Conservation (phyloP, 2,329 filamentous ascomycete genomes). For the Pestalotiopsis sp. region DNA sequence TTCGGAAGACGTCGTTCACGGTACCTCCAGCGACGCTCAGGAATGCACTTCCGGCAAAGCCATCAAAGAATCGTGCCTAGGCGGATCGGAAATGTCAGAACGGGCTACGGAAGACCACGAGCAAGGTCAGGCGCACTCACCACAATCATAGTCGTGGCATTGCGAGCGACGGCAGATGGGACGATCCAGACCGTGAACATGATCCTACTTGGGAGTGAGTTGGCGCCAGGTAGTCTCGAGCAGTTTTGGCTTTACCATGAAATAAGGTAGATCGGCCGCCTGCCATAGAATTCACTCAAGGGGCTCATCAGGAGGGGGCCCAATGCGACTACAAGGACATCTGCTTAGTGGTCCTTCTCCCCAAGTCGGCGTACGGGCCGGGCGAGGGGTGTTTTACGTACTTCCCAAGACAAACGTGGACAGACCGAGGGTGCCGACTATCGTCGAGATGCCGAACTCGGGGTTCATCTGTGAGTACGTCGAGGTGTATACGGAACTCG, state of each 20-base stretch:
- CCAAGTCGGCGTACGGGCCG: no score
- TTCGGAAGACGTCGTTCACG: constrained; percentile 77
- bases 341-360: neutral
- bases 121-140: constrained; percentile 20
- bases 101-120: neutral
- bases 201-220: constrained; percentile 26
- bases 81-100: constrained; percentile 1
- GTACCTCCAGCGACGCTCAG: constrained; percentile 81
- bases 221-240: neutral
- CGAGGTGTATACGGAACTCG: constrained; percentile 86
- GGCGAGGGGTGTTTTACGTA: constrained; percentile 35
- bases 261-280: constrained; percentile 77
- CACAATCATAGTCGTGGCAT: constrained; percentile 80
- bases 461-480: constrained; percentile 77
- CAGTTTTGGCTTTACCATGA: constrained; percentile 53
- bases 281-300: constrained; percentile 78
- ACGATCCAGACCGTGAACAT: constrained; percentile 81
- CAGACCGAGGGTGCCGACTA: constrained; percentile 79
- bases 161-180: constrained; percentile 78
- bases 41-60: constrained; percentile 70
- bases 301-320: constrained; percentile 67
- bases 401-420: constrained; percentile 83
- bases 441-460: constrained; percentile 72
- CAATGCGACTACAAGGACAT: constrained; percentile 42
- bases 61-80: constrained; percentile 74